Evolutionary conservation across 345 rosid species (phyloP).

Genomic region (Pugionium cornutum): DNA sequence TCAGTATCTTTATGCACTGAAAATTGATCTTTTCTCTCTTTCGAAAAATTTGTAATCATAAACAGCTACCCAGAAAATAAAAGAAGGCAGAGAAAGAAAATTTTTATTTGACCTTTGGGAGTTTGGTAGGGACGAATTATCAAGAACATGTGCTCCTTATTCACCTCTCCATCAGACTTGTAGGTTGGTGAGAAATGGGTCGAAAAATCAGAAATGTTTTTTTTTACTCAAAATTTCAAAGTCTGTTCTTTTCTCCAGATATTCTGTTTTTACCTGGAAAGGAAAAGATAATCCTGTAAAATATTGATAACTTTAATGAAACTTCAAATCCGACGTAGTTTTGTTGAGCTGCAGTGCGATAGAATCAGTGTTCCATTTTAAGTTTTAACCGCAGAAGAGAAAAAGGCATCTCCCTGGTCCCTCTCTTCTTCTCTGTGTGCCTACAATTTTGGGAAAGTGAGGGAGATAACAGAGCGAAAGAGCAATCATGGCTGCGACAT

Average conservation of each 20-base stretch:
- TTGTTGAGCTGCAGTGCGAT: background rate
- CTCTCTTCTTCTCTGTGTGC: conserved; percentile 3
- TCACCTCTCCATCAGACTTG: conserved; percentile 11
- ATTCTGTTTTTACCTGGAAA: conserved; percentile 21
- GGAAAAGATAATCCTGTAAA: background rate
- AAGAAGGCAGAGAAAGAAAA: background rate
- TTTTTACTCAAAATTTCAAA: conserved; percentile 1
- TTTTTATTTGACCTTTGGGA: conserved; percentile 35
- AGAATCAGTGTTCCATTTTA: background rate
- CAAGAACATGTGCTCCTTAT: conserved; percentile 32
- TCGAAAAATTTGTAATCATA: conserved; percentile 14
- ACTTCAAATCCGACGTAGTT: conserved; percentile 28
- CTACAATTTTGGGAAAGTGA: conserved; percentile 25
- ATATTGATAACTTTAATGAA: background rate
- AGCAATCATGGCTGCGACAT: conserved; percentile 43
- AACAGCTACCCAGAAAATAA: conserved; percentile 23
- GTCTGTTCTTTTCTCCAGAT: conserved; percentile 18
- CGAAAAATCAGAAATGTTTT: background rate
- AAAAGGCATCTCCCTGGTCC: conserved; percentile 23
- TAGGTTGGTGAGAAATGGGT: conserved; percentile 33
- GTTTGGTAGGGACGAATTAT: conserved; percentile 11
- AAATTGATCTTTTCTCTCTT: conserved; percentile 21
- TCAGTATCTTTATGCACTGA: conserved; percentile 2
- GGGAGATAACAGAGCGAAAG: conserved; percentile 18
- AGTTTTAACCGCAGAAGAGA: conserved; percentile 7